Base-by-base conservation (phyloP, 2,329 filamentous ascomycete species). In the Talaromyces marneffei region DNA sequence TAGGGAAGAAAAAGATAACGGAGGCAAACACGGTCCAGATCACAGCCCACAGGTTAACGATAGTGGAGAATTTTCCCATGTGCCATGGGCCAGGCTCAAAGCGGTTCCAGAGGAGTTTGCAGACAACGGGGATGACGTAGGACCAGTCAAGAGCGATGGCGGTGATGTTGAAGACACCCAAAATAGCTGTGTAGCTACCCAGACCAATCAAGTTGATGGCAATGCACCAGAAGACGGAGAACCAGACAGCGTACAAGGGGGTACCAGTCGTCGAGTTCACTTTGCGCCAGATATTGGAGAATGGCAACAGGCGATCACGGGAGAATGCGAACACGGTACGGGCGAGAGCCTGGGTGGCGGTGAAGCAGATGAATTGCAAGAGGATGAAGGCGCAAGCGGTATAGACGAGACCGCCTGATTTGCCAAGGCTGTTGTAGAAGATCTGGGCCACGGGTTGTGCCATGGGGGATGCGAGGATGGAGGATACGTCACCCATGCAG, bases 151-250 rank as follows among this genome's bases (percentile, higher is more conserved):
- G 68, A 4, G 76, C 75, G 57, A 79, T 78, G 60, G 77, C 75
- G 65, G 73, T 76, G 48, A 78, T 71, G 62, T 78, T 79, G 69
- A 79, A 79, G 25, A 79, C 75, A 62, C 75, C 77, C 10, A 67
- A 57, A 50, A 79, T 79, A 63, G 77, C 76, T 10, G 67, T 78
- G 68, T 83, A 82, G 29, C 79, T 82, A 48, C 81, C 83, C 5
- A 86, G 78, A 46, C 79, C 83, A 67, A 85, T 84, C 64, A 85
- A 75, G 71, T 85, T 85, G 74, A 86, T 83, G 55, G 77, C 73
- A 64, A 84, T 79, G 72, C 82, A 85, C 78, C 60, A 81, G 66
- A 80, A 71, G 31, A 82, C 76, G 59, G 79, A 82, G 60, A 85
- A 77, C 83, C 83, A 85, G 54, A 84, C 82, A 14, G 82, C 80